phyloP scores from a whole-genome alignment of 169 alveolate species.

The Toxoplasma gondii region DNA sequence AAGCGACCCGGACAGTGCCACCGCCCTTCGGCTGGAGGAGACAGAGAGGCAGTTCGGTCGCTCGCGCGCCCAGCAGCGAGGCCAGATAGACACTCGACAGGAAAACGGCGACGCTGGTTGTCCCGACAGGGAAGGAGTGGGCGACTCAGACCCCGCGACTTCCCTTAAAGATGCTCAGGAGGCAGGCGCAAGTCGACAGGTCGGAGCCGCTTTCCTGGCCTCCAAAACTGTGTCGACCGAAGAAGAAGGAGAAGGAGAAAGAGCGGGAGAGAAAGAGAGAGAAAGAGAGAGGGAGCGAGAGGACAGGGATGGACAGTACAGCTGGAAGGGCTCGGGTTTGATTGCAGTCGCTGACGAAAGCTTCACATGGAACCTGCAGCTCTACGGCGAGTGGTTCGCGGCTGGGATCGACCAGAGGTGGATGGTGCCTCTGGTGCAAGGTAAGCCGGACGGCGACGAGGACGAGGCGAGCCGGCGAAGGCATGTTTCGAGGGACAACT shows the following conservation, averaged over 20 bases:
- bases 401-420: slow-evolving; percentile 45
- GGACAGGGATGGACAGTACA: background rate
- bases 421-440: slow-evolving; percentile 63
- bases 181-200: background rate
- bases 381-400: slow-evolving; percentile 5
- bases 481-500: too few species aligned
- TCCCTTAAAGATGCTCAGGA: background rate
- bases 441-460: background rate
- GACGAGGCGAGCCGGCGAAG: background rate
- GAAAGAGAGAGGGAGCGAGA: background rate
- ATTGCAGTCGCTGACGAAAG: slow-evolving; percentile 45
- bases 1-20: background rate
- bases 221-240: too few species aligned
- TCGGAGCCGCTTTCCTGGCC: background rate
- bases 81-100: too few species aligned
- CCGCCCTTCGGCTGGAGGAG: background rate
- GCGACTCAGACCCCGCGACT: background rate
- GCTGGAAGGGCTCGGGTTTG: slow-evolving; percentile 42
- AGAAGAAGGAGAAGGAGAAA: background rate
- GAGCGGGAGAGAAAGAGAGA: background rate
- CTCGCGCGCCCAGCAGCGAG: background rate
- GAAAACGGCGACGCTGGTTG: background rate
- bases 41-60: background rate
- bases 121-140: background rate
- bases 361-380: slow-evolving; percentile 56